These are phyloP conservation scores for Linnemannia schmuckeri DNA, from an alignment of 192 early-diverging fungal species.

Conservation along the genomic window DNA sequence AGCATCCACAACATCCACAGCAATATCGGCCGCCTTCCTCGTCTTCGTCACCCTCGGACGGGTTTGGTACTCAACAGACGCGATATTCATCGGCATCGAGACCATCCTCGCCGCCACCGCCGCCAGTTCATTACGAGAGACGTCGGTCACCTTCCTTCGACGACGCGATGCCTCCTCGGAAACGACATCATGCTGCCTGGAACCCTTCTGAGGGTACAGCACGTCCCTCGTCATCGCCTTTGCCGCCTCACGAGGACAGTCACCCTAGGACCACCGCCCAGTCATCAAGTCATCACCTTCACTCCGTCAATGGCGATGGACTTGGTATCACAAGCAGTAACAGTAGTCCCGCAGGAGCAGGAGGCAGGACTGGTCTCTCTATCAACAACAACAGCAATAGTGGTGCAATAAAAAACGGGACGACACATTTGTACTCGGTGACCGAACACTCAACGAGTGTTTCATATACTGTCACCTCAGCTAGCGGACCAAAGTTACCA, in stretches of 20 bases:
- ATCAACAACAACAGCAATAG: neutral
- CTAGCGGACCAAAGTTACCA: neutral
- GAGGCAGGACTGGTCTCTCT: neutral
- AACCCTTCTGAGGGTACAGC: neutral
- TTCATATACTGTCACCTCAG: neutral
- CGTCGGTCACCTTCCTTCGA: neutral
- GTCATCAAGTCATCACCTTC: neutral
- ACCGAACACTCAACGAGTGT: neutral
- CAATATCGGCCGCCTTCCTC: neutral
- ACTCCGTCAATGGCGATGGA: neutral
- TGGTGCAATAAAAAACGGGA: neutral
- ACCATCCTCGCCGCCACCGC: neutral
- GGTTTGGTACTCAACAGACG: neutral
- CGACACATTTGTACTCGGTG: neutral
- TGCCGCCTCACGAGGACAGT: neutral
- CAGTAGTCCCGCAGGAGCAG: neutral
- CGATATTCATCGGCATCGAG: neutral
- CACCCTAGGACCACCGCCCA: neutral
- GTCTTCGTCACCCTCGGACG: neutral
- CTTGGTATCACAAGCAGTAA: neutral
- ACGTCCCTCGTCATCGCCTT: neutral
- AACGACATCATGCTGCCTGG: conserved; percentile 1
- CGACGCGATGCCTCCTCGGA: neutral
- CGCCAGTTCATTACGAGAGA: neutral
- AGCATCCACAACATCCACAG: neutral